These are phyloP conservation scores for Pachyrhizus erosus DNA, from an alignment of 306 rosid genomes.

Conservation along the genomic window DNA sequence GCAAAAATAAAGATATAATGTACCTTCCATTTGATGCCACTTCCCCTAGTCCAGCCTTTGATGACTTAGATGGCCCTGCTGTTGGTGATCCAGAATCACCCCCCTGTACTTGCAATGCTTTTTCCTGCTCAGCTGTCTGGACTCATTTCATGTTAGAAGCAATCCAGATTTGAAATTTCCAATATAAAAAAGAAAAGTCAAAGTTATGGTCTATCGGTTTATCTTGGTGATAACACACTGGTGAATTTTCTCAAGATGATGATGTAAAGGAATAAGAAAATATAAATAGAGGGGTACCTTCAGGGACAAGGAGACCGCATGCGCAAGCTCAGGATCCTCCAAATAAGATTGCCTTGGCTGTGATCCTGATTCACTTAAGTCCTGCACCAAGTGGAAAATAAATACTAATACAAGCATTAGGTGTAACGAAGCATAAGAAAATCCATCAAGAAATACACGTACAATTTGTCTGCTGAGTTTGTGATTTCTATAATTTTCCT, in stretches of 20 bases:
- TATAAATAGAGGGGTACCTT: slow-evolving; percentile 56
- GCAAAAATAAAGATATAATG: slow-evolving; percentile 23
- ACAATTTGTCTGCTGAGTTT: slow-evolving; percentile 56
- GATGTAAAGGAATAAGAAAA: not conserved
- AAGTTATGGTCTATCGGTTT: not conserved
- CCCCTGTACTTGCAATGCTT: slow-evolving; percentile 56
- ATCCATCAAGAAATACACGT: slow-evolving; percentile 47
- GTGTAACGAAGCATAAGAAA: slow-evolving; percentile 37
- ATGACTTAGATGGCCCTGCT: slow-evolving; percentile 54
- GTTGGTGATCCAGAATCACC: slow-evolving; percentile 51
- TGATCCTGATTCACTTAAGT: slow-evolving; percentile 55
- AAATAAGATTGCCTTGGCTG: slow-evolving; percentile 56
- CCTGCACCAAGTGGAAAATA: slow-evolving; percentile 58
- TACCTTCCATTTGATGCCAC: slow-evolving; percentile 76
- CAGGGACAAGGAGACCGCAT: slow-evolving; percentile 81
- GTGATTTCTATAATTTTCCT: slow-evolving; percentile 56
- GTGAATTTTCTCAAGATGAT: not conserved
- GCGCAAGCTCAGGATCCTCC: slow-evolving; percentile 86
- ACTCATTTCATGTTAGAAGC: slow-evolving; percentile 47
- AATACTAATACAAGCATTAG: slow-evolving; percentile 34
- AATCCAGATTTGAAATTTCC: slow-evolving; percentile 46
- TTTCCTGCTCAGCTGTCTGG: slow-evolving; percentile 84
- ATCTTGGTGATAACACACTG: slow-evolving; percentile 7
- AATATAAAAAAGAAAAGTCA: slow-evolving; percentile 28
- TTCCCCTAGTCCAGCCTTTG: slow-evolving; percentile 63